Evolutionary conservation across 495 filamentous ascomycete genomes (phyloP).

Genomic region (Neurospora pannonica): DNA sequence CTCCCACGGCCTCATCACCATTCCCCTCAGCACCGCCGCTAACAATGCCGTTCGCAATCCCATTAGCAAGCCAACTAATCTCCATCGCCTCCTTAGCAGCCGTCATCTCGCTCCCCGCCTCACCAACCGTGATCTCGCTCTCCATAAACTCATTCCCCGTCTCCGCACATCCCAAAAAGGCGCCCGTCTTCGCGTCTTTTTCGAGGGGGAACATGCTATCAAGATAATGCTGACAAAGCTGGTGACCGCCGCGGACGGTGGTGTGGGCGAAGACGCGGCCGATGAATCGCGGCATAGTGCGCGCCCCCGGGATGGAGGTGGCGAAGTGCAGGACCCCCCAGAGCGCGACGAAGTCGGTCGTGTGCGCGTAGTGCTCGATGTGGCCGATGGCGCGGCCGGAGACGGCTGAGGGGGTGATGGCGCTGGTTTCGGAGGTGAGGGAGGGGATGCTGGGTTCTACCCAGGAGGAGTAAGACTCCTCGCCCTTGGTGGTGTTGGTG

Average conservation of each 20-base stretch:
- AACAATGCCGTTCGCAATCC: conserved; percentile 4
- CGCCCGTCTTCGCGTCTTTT: conserved; percentile 18
- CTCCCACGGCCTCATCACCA: conserved; percentile 10
- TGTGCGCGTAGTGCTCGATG: conserved; percentile 82
- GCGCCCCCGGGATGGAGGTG: conserved; percentile 24
- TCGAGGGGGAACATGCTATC: conserved; percentile 64
- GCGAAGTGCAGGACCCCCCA: conserved; percentile 69
- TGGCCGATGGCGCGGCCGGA: conserved; percentile 49
- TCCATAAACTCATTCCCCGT: conserved; percentile 48
- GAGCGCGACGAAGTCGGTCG: conserved; percentile 62
- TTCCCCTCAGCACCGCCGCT: conserved; percentile 9
- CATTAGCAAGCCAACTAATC: conserved; percentile 17
- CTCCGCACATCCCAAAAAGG: conserved; percentile 21
- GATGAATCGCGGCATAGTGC: conserved; percentile 51
- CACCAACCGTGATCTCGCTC: conserved; percentile 34
- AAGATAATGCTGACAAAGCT: conserved; percentile 74
- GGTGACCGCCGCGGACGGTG: conserved; percentile 53
- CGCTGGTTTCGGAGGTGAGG: conserved; percentile 7
- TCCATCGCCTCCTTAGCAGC: conserved; percentile 30
- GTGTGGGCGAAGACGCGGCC: conserved; percentile 64
- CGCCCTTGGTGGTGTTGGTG: neutral
- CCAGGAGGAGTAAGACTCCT: neutral
- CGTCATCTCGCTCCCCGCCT: conserved; percentile 27
- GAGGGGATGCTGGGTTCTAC: conserved; percentile 1
- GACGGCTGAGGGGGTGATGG: conserved; percentile 11